A percentile compares a stretch with the other conserved stretches of the same genome.
phyloP scores from a whole-genome alignment of 106 monocot genomes.

The Agapanthus africanus region DNA sequence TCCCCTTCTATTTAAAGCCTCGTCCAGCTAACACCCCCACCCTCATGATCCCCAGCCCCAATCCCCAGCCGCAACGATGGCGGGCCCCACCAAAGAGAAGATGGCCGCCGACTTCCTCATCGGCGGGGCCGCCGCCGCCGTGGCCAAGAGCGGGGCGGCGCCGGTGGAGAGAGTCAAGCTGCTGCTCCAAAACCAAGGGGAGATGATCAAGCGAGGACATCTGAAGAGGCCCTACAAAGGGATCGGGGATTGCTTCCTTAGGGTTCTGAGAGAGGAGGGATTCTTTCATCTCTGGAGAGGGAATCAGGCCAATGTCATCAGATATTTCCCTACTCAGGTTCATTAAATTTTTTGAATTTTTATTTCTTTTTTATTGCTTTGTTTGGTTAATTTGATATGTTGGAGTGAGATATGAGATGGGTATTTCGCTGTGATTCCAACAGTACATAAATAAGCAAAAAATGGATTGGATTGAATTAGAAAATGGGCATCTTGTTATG shows the following conservation, averaged over 20 bases:
- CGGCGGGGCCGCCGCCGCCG: conserved; percentile 44
- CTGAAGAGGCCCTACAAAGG: conserved; percentile 55
- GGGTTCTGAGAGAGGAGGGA: conserved; percentile 78
- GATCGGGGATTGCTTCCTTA: conserved; percentile 53
- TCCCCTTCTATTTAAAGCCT: too few relatives aligned
- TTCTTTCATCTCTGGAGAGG: conserved; percentile 68
- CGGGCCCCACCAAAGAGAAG: conserved; percentile 18
- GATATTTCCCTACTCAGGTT: conserved; percentile 98
- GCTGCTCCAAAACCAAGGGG: conserved; percentile 85
- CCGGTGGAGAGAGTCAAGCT: conserved; percentile 95
- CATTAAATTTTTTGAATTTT: too few relatives aligned
- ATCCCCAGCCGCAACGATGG: not conserved
- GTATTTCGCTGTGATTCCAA: not conserved
- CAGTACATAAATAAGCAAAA: too few relatives aligned
- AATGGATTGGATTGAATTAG: too few relatives aligned
- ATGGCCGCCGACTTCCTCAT: conserved; percentile 80
- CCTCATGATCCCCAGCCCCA: not conserved
- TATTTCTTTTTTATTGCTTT: not conserved
- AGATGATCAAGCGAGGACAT: conserved; percentile 65
- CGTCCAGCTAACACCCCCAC: too few relatives aligned
- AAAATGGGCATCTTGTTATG: too few relatives aligned
- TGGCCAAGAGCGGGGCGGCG: conserved; percentile 83
- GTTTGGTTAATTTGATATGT: not conserved
- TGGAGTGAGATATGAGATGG: not conserved
- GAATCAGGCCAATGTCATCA: conserved; percentile 90